phyloP scores from a whole-genome alignment of 306 rosid genomes.

The Medicago truncatula region MtrunA17r5.0-ANR NC_053045.1:3248501-3249000 shows the following conservation, averaged over 20 bases:
- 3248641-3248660: conserved; percentile 23
- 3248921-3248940: not conserved
- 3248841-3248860: conserved; percentile 3
- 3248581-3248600: conserved; percentile 2
- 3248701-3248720: not conserved
- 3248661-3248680: conserved; percentile 12
- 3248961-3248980: conserved; percentile 67
- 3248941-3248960: conserved; percentile 69
- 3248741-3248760: not conserved
- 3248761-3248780: not conserved
- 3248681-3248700: conserved; percentile 20
- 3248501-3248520: conserved; percentile 8
- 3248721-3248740: not conserved
- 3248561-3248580: conserved; percentile 43
- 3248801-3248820: conserved; percentile 5
- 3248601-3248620: conserved; percentile 18
- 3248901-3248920: not conserved
- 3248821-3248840: not conserved
- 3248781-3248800: not conserved
- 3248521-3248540: not conserved
- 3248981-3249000: conserved; percentile 65
- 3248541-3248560: conserved; percentile 16
- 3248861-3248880: conserved; percentile 7
- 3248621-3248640: not conserved
- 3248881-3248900: not conserved